Percentiles rank a stretch among this genome's conserved stretches.
Conservation (phyloP, 257 asterid genomes). For the Jacaranda mimosifolia region DNA sequence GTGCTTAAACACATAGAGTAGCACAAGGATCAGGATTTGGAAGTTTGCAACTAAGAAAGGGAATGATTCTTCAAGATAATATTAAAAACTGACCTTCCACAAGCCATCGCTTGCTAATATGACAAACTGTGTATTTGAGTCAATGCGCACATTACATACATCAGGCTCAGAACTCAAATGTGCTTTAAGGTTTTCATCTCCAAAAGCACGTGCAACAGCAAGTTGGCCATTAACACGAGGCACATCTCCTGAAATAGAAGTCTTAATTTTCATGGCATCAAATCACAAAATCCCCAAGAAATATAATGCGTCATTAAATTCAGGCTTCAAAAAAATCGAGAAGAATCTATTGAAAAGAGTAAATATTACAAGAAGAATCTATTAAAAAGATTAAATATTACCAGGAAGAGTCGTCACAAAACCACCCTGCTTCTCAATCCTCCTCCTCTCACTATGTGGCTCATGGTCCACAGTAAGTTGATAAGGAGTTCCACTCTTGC, state of each 20-base stretch:
- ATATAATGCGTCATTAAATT: not conserved
- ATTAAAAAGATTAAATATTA: conserved; percentile 28
- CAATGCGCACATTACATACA: conserved; percentile 57
- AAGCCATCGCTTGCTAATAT: conserved; percentile 90
- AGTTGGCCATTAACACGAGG: conserved; percentile 90
- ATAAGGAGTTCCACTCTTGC: conserved; percentile 59
- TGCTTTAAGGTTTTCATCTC: conserved; percentile 84
- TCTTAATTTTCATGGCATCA: conserved; percentile 41
- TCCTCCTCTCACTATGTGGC: conserved; percentile 67
- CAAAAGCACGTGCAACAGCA: conserved; percentile 88
- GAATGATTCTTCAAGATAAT: not conserved
- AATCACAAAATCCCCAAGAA: conserved; percentile 28
- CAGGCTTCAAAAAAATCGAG: conserved; percentile 15
- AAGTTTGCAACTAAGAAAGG: not conserved
- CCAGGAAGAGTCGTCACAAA: conserved; percentile 82
- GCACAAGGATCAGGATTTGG: not conserved
- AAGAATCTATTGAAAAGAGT: not conserved
- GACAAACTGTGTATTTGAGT: conserved; percentile 56
- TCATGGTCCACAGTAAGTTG: conserved; percentile 87
- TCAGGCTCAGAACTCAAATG: conserved; percentile 88
- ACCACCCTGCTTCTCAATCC: conserved; percentile 81
- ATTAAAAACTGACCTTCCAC: conserved; percentile 75
- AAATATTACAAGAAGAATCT: conserved; percentile 42
- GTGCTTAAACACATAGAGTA: not conserved
- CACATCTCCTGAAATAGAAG: conserved; percentile 70